Base-by-base conservation (phyloP, 202 grass and related monocot genomes). In the Brachypodium distachyon region DNA sequence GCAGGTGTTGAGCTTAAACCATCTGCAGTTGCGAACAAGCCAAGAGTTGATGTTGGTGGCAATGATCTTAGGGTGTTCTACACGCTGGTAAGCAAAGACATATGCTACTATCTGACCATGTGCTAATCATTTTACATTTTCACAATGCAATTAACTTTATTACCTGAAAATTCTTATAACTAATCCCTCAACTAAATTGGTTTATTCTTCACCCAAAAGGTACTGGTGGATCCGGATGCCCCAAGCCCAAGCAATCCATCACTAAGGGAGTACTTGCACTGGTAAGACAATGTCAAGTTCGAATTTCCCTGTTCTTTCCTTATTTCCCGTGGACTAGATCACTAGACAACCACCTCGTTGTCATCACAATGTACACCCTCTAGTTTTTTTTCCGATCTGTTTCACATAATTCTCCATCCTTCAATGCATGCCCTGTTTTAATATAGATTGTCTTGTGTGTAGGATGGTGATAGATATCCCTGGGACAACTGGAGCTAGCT, bases 401-500 rank as follows among this genome's bases (percentile, higher is more conserved):
- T 51, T 65, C 33, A 14, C 12, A 23, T 26, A 61, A 61, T 7
- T 6, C 28, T 33, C 49, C 49, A 36, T 3, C 21, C 54, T 23
- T n/a, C 58, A 68, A 50, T 47, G 53, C 11, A 18, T 51, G 0
- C 6, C 13, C 39, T 40, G 12, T 66, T 52, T 56, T 81, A 58
- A 70, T 28, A 52, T 83, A 46, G 3, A 40, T 53, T 28, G 18
- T 54, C 50, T 3, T 61, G 5, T 50, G 9, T 71, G 51, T 68
- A 91, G 83, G 89, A 82, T 96, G 89, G 92, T 92, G 46, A 61
- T 19, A 13, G 86, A 87, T 77, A 89, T 96, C 36, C 92, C 89
- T 27, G 86, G 77, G 64, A 74, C 88, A 67, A 92, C 92, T 38
- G 83, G 82, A 84, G 84, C 57, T 8, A 80, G 3, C 63, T 96